Percentiles rank a stretch among this genome's conserved stretches.
phyloP scores from a whole-genome alignment of 2,329 filamentous ascomycete genomes.

The Ascochyta lentis region DNA sequence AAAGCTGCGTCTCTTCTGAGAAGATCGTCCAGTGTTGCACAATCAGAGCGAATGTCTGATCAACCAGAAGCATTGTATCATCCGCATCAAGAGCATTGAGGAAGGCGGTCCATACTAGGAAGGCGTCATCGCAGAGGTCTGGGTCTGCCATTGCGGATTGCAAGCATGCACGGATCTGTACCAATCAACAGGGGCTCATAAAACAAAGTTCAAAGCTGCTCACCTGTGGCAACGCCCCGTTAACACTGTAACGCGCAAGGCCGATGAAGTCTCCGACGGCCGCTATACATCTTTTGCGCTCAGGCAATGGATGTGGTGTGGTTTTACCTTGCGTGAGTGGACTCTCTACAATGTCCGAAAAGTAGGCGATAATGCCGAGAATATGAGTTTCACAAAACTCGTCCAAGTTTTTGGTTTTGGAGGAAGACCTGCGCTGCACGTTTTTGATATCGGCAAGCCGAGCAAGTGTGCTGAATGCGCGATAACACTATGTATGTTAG shows the following conservation, averaged over 20 bases:
- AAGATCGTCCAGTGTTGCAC: slow-evolving; percentile 79
- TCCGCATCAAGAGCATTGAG: slow-evolving; percentile 73
- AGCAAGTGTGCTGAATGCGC: slow-evolving; percentile 57
- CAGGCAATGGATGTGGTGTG: slow-evolving; percentile 63
- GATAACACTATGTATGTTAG: slow-evolving; percentile 48
- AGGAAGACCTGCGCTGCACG: slow-evolving; percentile 52
- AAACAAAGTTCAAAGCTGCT: slow-evolving; percentile 28
- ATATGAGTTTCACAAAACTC: slow-evolving; percentile 83
- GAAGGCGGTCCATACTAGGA: slow-evolving; percentile 84
- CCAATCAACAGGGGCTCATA: slow-evolving; percentile 27
- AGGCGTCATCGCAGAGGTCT: slow-evolving; percentile 77
- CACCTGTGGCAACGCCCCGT: slow-evolving; percentile 84
- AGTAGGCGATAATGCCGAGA: slow-evolving; percentile 82
- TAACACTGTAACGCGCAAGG: slow-evolving; percentile 74
- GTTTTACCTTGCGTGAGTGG: slow-evolving; percentile 48
- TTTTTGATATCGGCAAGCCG: slow-evolving; percentile 57
- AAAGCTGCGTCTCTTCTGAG: slow-evolving; percentile 64
- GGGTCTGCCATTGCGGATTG: slow-evolving; percentile 80
- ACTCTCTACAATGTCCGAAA: slow-evolving; percentile 81
- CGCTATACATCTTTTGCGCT: slow-evolving; percentile 78
- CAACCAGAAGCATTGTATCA: slow-evolving; percentile 79
- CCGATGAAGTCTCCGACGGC: slow-evolving; percentile 89
- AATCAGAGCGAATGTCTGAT: slow-evolving; percentile 89
- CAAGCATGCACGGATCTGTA: slow-evolving; percentile 86
- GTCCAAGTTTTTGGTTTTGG: slow-evolving; percentile 66